phyloP scores from a whole-genome alignment of 2,329 filamentous ascomycete genomes.

The Drechslerella coelobrocha region DNA sequence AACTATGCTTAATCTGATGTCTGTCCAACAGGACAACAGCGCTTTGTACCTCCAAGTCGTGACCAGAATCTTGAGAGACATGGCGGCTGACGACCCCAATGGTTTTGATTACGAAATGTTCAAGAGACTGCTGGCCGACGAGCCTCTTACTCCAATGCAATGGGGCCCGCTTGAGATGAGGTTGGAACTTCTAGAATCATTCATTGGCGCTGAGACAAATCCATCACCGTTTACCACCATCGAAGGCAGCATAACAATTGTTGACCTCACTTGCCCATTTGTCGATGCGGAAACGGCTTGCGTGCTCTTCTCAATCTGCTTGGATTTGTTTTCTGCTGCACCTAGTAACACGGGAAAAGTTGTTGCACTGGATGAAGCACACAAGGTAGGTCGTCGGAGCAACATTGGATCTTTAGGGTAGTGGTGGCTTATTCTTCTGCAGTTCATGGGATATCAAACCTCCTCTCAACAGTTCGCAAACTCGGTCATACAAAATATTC shows the following conservation, averaged over 20 bases:
- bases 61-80: constrained; percentile 54
- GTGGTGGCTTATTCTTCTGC: neutral
- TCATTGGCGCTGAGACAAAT: constrained; percentile 51
- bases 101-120: constrained; percentile 55
- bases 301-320: constrained; percentile 73
- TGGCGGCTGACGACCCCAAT: constrained; percentile 51
- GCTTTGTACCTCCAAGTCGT: constrained; percentile 54
- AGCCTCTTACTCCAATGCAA: constrained; percentile 48
- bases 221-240: constrained; percentile 51
- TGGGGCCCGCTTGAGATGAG: constrained; percentile 52
- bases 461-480: constrained; percentile 69
- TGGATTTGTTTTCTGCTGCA: constrained; percentile 70
- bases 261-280: constrained; percentile 77
- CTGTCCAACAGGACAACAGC: constrained; percentile 52
- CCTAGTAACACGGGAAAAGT: constrained; percentile 59
- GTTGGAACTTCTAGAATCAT: constrained; percentile 54
- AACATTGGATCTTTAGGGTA: neutral
- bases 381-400: constrained; percentile 63
- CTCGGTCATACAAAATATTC: constrained; percentile 68
- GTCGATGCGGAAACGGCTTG: constrained; percentile 72
- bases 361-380: constrained; percentile 76
- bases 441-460: constrained; percentile 57
- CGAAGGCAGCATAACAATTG: constrained; percentile 67
- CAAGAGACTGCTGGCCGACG: constrained; percentile 41
- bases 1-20: constrained; percentile 55